Evolutionary conservation across 208 protist genomes (phyloP).

Genomic region (Trypanosoma rangeli): DNA sequence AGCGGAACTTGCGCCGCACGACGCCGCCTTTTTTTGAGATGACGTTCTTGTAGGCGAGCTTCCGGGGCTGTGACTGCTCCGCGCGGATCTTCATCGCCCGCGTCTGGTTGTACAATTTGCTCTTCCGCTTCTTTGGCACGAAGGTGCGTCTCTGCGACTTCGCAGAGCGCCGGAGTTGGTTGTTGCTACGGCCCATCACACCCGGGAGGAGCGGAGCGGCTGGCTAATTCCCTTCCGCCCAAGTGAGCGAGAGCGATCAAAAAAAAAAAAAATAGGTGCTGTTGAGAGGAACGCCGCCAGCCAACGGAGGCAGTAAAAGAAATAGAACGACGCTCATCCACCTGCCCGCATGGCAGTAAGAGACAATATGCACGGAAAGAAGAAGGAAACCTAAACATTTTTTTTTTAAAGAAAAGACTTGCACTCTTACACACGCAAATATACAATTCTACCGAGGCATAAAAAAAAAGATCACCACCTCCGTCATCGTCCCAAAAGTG

Average conservation of each 20-base stretch:
- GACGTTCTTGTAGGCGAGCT: slow-evolving; percentile 78
- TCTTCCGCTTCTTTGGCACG: slow-evolving; percentile 82
- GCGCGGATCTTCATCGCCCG: slow-evolving; percentile 56
- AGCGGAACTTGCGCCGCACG: slow-evolving; percentile 65
- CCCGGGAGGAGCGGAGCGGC: not conserved
- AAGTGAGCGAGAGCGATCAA: not conserved
- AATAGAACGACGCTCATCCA: too few species aligned
- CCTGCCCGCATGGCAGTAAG: too few species aligned
- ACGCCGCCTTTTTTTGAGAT: slow-evolving; percentile 58
- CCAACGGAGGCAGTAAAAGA: too few species aligned
- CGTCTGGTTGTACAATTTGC: slow-evolving; percentile 70
- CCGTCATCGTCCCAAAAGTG: too few species aligned
- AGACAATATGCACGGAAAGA: too few species aligned
- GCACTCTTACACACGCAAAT: too few species aligned
- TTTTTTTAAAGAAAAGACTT: too few species aligned
- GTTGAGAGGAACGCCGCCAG: too few species aligned
- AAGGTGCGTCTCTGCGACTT: slow-evolving; percentile 63
- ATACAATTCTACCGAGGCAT: too few species aligned
- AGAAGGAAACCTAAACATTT: too few species aligned
- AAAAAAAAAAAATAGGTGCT: not conserved
- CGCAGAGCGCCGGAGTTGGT: slow-evolving; percentile 65
- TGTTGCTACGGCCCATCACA: slow-evolving; percentile 86
- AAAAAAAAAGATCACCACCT: too few species aligned
- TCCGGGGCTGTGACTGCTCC: slow-evolving; percentile 48
- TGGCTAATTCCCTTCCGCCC: too few species aligned